Evolutionary conservation across 345 rosid species (phyloP), one percentile per base, ranked within the genome.

Genomic region (Melaleuca alternifolia): DNA sequence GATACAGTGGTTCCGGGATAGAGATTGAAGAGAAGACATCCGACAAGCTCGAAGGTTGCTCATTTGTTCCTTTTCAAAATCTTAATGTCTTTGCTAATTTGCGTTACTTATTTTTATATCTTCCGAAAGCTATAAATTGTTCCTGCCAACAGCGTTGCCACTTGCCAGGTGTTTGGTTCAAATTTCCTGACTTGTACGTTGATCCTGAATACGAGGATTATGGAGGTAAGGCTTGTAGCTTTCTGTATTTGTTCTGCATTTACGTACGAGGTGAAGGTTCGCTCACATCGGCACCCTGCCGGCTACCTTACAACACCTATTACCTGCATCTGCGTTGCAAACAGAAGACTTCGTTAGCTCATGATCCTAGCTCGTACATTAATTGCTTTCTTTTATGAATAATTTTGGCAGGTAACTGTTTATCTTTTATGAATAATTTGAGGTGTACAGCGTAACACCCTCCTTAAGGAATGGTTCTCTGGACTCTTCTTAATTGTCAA

Each of bases 21-120:
- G 97, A 97, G 93, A 89, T 97, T 87, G 99, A 95, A 52, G 96
- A 95, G 92, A 99, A 96, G 90, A 97, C 99, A 18, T 92, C 97
- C 1, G 91, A 94, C 90, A 94, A 95, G 94, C 93, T 96, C 10
- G 96, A 96, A 93, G 98, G 99, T 97, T 30, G 54, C 83, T 56
- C 84, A 11, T 71, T 71, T 20, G 46, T 84, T 50, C 18, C 20
- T 28, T 85, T 44, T 37, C 6, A 12, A n/a, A n/a, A n/a, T 11
- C 14, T 71, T 88, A 5, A 4, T 76, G 37, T 75, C 54, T 52
- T 52, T 52, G 15, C 54, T 52, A 52, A 16, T 16, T 52, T 52
- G 54, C 16, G 54, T 8, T 16, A 6, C 54, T 37, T 7, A 75
- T 15, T 75, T 75, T 21, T 46, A n/a, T 1, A 75, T 33, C 37